A percentile compares a stretch with the other conserved stretches of the same genome.
Evolutionary conservation across 108 stramenopile genomes (phyloP).

Genomic region (Aurantiochytrium sp.): DNA sequence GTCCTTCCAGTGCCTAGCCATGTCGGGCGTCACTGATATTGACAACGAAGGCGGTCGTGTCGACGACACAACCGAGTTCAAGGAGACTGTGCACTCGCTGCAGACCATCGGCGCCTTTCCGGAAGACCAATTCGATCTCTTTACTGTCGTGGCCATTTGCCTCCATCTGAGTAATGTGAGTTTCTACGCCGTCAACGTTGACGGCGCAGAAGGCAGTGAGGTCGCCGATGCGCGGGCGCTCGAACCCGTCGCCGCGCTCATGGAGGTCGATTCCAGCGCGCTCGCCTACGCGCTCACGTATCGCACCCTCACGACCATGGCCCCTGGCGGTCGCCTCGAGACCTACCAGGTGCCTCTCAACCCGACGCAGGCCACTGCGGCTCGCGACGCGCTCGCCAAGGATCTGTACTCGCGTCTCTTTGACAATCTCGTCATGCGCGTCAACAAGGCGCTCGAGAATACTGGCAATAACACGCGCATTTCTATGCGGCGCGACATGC

Average conservation of each 20-base stretch:
- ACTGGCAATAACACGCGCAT: not conserved
- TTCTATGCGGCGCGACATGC: constrained; percentile 26
- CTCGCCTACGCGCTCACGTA: not conserved
- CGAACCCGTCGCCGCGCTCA: not conserved
- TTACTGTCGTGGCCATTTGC: constrained; percentile 71
- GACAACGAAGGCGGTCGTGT: constrained; percentile 22
- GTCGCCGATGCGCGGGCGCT: not conserved
- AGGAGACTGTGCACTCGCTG: constrained; percentile 7
- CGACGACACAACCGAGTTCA: constrained; percentile 22
- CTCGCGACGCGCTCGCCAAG: constrained; percentile 89
- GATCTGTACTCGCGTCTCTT: constrained; percentile 85
- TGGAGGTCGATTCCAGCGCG: not conserved
- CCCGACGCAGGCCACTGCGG: constrained; percentile 69
- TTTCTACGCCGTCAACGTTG: constrained; percentile 50
- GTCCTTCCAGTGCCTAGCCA: constrained; percentile 23
- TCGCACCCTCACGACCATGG: constrained; percentile 58
- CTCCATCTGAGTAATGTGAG: constrained; percentile 79
- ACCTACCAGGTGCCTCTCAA: constrained; percentile 54
- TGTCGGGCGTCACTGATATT: not conserved
- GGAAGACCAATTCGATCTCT: constrained; percentile 57
- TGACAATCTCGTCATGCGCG: constrained; percentile 72
- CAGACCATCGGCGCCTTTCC: constrained; percentile 25
- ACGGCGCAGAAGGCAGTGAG: not conserved
- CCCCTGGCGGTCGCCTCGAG: constrained; percentile 37
- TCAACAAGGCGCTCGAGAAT: constrained; percentile 74